Percentiles rank a stretch among this genome's conserved stretches.
These are phyloP conservation scores for Xylaria palmicola DNA, from an alignment of 495 filamentous ascomycete genomes.

Conservation along the genomic window DNA sequence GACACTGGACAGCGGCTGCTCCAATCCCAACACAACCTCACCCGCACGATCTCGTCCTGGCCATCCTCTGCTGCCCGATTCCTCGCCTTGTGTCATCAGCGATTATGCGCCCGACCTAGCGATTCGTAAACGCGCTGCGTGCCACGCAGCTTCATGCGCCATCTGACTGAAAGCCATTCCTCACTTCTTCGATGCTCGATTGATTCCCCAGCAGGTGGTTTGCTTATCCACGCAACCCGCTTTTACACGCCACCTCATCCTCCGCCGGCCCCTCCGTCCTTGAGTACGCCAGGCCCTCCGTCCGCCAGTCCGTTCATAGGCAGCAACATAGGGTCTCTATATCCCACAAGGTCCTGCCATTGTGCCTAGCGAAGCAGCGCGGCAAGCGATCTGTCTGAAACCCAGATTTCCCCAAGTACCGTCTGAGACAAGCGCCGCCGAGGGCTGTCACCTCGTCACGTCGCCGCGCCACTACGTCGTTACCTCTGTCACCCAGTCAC, in stretches of 20 bases:
- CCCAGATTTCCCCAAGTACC: too few species aligned
- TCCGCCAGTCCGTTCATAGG: background rate
- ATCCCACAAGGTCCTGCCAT: background rate
- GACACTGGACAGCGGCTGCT: conserved; percentile 7
- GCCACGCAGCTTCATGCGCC: conserved; percentile 23
- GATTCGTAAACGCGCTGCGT: conserved; percentile 28
- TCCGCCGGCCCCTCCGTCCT: background rate
- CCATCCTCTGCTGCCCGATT: conserved; percentile 5
- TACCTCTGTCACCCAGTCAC: too few species aligned
- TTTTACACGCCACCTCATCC: conserved; percentile 5
- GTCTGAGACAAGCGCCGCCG: too few species aligned
- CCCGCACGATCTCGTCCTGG: background rate
- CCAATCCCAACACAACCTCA: conserved; percentile 20
- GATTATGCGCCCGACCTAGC: conserved; percentile 19
- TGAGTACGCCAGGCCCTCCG: background rate
- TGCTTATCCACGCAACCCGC: conserved; percentile 12
- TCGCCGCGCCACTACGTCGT: background rate
- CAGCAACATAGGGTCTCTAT: background rate
- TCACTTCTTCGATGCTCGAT: background rate
- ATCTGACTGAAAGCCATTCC: conserved; percentile 18
- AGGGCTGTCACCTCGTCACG: background rate
- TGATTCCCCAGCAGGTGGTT: too few species aligned
- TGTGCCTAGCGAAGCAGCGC: background rate
- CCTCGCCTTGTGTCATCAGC: conserved; percentile 2
- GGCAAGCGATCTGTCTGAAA: background rate